Evolutionary conservation across 352 stramenopile genomes (phyloP).

Genomic region (Globisporangium nagaii): DNA sequence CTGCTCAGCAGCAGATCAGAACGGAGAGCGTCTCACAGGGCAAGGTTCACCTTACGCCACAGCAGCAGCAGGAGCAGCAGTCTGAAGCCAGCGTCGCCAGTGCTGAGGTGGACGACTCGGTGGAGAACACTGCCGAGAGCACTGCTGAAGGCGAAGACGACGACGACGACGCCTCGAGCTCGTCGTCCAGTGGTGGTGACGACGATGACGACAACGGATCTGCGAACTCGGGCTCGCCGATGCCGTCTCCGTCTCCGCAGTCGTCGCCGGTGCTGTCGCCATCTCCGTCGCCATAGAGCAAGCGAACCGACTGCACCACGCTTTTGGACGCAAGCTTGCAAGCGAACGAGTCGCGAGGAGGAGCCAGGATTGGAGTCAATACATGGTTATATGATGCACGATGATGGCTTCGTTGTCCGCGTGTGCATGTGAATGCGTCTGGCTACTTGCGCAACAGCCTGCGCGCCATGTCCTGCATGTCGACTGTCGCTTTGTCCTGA

Average conservation of each 20-base stretch:
- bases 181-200: constrained; percentile 29
- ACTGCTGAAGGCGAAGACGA: constrained; percentile 28
- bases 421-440: not conserved
- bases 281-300: constrained; percentile 41
- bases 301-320: no score
- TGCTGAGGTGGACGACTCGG: not conserved
- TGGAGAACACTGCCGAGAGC: constrained; percentile 15
- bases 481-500: constrained; percentile 23
- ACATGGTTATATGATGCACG: not conserved
- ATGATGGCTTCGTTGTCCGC: no score
- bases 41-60: no score
- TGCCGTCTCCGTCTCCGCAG: constrained; percentile 39
- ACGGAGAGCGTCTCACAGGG: no score
- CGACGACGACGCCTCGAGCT: constrained; percentile 39
- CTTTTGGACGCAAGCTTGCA: no score
- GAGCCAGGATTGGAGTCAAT: not conserved
- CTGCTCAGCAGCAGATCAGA: not conserved
- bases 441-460: constrained; percentile 31
- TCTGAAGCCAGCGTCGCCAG: not conserved
- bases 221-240: constrained; percentile 53
- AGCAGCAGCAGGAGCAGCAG: not conserved
- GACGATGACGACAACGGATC: constrained; percentile 44
- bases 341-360: no score
- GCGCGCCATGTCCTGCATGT: constrained; percentile 29
- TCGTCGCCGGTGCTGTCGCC: constrained; percentile 55